Evolutionary conservation across 129 eudicot species (phyloP).

Genomic region (Saussurea involucrata): DNA sequence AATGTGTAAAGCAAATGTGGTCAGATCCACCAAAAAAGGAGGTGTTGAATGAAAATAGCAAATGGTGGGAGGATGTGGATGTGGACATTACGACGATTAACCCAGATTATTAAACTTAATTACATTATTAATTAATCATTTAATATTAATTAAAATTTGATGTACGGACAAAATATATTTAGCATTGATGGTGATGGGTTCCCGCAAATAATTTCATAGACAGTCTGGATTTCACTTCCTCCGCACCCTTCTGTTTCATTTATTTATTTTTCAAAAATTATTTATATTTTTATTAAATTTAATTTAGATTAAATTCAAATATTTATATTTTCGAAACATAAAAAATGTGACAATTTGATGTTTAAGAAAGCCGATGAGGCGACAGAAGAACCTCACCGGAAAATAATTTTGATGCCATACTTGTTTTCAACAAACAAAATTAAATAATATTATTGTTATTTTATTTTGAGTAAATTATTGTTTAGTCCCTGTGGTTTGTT

Average conservation of each 20-base stretch:
- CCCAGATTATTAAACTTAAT: slow-evolving; percentile 16
- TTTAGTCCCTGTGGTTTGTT: too few species aligned
- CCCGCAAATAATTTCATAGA: slow-evolving; percentile 25
- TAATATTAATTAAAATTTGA: slow-evolving; percentile 5
- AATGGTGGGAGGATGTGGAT: slow-evolving; percentile 18
- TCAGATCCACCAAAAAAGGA: background rate
- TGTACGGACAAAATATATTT: slow-evolving; percentile 13
- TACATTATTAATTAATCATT: slow-evolving; percentile 9
- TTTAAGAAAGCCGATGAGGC: background rate
- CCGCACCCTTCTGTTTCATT: slow-evolving; percentile 7
- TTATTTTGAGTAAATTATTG: background rate
- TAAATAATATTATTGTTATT: background rate
- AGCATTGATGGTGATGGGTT: slow-evolving; percentile 34
- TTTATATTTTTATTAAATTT: background rate
- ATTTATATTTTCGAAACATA: background rate
- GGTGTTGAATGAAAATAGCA: slow-evolving; percentile 10
- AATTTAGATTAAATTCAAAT: background rate
- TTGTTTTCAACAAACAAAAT: slow-evolving; percentile 8
- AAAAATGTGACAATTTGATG: background rate
- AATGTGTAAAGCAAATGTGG: background rate
- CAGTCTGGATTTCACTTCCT: slow-evolving; percentile 38
- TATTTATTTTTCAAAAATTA: background rate
- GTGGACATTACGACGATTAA: slow-evolving; percentile 32
- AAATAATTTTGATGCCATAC: slow-evolving; percentile 7
- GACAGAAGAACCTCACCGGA: background rate